Evolutionary conservation across 257 asterid species (phyloP), one percentile per base, ranked within the genome.

Genomic region (Linderniella brevidens): DNA sequence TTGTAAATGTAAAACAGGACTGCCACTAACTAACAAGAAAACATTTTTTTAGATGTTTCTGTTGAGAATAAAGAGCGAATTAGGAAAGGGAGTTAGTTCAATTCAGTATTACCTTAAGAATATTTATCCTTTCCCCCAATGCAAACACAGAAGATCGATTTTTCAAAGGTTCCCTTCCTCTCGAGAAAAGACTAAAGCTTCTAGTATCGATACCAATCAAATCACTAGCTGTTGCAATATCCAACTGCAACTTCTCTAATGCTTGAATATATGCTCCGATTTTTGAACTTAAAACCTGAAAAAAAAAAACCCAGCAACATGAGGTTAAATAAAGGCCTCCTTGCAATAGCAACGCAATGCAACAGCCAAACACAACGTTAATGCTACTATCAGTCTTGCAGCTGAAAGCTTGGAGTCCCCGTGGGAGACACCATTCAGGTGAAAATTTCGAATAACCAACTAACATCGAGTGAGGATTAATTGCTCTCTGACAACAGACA

Each of bases 181-280:
- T 79, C 54, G 73, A 68, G 69, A 90, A 90, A 61, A 85, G 94
- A 55, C 94, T 59, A 51, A 81, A 75, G 75, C 86, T 90, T 79
- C 96, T 74, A 64, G 99, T 73, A 60, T 90, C 99, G 42, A 90
- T 69, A 56, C 99, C 99, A 68, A 90, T 90, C 72, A 90, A 75
- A 79, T 90, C 99, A 68, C 63, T 90, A 53, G 96, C 65, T 67
- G 96, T 85, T 64, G 99, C 94, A 52, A 85, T 90, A 65, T 90
- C 99, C 76, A 90, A 63, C 62, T 85, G 99, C 73, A 90, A 68
- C 74, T 90, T 90, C 75, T 90, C 99, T 62, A 85, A 61, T 38
- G 99, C 96, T 74, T 85, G 99, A 77, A 90, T 85, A 70, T 90
- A 90, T 61, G 99, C 94, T 41, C 93, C 82, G 58, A 90, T 76